These are phyloP conservation scores for Purshia tridentata DNA, from an alignment of 306 rosid genomes.

Conservation along the genomic window DNA sequence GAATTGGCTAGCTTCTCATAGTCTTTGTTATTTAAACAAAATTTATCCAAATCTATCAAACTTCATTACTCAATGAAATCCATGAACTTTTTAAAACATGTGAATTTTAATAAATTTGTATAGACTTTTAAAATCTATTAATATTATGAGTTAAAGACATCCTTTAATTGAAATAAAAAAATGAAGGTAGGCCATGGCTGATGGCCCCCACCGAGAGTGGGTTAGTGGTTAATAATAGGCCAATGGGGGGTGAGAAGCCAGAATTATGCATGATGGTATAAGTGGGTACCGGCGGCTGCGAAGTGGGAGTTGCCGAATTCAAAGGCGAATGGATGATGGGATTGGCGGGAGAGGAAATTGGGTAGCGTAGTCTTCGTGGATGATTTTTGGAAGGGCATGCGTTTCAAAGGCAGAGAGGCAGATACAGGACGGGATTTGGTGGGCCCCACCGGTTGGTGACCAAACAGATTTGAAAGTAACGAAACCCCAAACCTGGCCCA, in stretches of 20 bases:
- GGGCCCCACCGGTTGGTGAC: slow-evolving; percentile 55
- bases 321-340: neutral
- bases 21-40: too few species aligned
- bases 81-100: too few species aligned
- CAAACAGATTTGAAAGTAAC: slow-evolving; percentile 38
- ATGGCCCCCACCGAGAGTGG: neutral
- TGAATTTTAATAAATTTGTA: too few species aligned
- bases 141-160: too few species aligned
- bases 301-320: neutral
- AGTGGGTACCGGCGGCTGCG: slow-evolving; percentile 8
- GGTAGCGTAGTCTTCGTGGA: neutral
- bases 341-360: neutral
- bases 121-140: too few species aligned
- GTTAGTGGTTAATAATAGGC: neutral
- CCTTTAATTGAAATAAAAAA: too few species aligned
- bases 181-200: neutral
- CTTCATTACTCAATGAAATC: too few species aligned
- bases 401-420: slow-evolving; percentile 7
- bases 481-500: slow-evolving; percentile 25
- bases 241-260: too few species aligned
- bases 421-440: slow-evolving; percentile 27
- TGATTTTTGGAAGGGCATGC: neutral
- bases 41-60: too few species aligned
- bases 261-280: too few species aligned
- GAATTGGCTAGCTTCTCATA: too few species aligned